phyloP scores from a whole-genome alignment of 2,329 filamentous ascomycete species.

The Paraphoma chrysanthemicola region DNA sequence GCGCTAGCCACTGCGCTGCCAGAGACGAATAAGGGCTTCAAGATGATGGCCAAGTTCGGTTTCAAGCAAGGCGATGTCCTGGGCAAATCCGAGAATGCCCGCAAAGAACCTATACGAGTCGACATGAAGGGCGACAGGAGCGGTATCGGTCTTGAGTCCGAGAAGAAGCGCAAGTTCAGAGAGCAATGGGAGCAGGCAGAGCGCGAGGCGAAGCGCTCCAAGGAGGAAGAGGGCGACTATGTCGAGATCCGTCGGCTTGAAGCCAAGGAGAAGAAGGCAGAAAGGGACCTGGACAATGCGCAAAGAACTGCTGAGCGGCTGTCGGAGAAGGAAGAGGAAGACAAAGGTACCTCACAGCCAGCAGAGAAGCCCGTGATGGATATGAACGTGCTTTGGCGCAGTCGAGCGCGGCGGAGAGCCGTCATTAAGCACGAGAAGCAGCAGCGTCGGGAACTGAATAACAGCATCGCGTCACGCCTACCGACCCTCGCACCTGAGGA shows the following conservation, averaged over 20 bases:
- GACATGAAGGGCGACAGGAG: constrained; percentile 78
- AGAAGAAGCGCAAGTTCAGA: constrained; percentile 76
- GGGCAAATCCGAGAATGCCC: constrained; percentile 65
- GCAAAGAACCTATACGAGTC: constrained; percentile 77
- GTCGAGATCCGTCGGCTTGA: constrained; percentile 42
- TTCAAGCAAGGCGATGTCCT: constrained; percentile 79
- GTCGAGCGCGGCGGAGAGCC: constrained; percentile 72
- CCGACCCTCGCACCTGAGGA: constrained; percentile 64
- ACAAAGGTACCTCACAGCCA: constrained; percentile 26
- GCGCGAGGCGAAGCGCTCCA: constrained; percentile 48
- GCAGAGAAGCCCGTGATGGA: constrained; percentile 65
- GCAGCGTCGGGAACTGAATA: constrained; percentile 35
- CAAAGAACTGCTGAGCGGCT: constrained; percentile 84
- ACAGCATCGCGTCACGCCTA: constrained; percentile 54
- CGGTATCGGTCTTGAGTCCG: constrained; percentile 83
- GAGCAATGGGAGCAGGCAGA: constrained; percentile 46
- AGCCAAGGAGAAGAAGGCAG: constrained; percentile 53
- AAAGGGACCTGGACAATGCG: constrained; percentile 75
- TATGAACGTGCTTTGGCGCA: constrained; percentile 81
- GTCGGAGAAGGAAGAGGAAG: constrained; percentile 52
- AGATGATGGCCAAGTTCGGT: constrained; percentile 97
- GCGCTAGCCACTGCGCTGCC: constrained; percentile 77
- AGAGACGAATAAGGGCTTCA: constrained; percentile 80
- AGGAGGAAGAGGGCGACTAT: constrained; percentile 53
- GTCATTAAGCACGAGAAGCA: constrained; percentile 69